Evolutionary conservation across 1,284 basidiomycete genomes (phyloP), one percentile per base, ranked within the genome.

Genomic region (Boletus sp.): DNA sequence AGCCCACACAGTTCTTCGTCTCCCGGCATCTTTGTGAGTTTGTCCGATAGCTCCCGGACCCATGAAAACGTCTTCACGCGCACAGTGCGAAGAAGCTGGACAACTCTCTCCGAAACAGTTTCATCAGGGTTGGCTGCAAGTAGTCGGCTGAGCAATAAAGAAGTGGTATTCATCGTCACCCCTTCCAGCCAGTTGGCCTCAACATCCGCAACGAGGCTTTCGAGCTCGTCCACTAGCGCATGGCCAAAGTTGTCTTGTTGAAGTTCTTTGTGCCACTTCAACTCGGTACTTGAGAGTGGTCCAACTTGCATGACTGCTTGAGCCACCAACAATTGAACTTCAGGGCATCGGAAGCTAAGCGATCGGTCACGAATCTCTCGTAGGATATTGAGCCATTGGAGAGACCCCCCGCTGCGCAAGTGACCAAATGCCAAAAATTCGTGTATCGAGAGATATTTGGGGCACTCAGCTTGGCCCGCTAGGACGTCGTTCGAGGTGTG

Each of bases 331-430:
- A 59, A 40, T 30, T 72, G 63, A 0, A 78, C 73, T 14, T 70
- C 73, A 0, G 64, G 57, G 1, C 58, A 45, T 23, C 58, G 56
- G 41, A 77, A 72, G 1, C 61, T 68, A 22, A 80, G 52, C 0
- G 52, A 53, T 13, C 64, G 62, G 10, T 65, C 63, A 6, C 60
- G 60, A 20, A 77, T 49, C 48, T 72, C 74, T 25, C 70, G 64
- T 2, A 67, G 52, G 12, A 79, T 69, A 44, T 78, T 79, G 17
- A 72, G 51, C 76, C 76, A 78, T 41, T 79, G 77, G 0, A 78
- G 51, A 0, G 52, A 52, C 1, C 60, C 52, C 1, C 77, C 74
- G 13, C 69, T 67, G 2, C 76, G 72, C 32, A 79, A 50, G 26
- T 61, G 59, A 0, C 70, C 69, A 37, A 73, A 77, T 0, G 72